Base-by-base conservation (phyloP, 169 alveolate species). In the Perkinsus marinus region DNA sequence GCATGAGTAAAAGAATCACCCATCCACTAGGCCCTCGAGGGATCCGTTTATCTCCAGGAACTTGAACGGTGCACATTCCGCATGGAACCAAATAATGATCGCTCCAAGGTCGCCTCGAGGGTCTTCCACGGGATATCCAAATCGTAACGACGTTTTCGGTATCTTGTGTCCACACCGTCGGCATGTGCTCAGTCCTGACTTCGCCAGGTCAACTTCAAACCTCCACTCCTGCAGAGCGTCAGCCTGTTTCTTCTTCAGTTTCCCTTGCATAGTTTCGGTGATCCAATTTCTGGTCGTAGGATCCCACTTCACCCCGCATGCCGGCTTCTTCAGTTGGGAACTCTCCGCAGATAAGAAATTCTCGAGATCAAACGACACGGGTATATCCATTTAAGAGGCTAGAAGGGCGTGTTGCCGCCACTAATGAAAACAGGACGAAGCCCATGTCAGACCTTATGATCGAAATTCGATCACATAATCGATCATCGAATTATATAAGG, bases 41-140 rank as follows among this genome's bases (percentile, higher is more conserved):
- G 30, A 19, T 2, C 79, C 79, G 22, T 57, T 57, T 57, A 57
- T 57, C 79, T 57, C 79, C 79, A 57, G 93, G 90, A n/a, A 92
- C 90, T 46, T 92, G 92, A 47, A 91, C 89, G 90, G 79, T 26
- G 94, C 93, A 90, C 96, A 94, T n/a, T 90, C 92, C 22, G 93
- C 39, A 39, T 94, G 96, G 3, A 46, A 90, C 95, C 95, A 94
- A 34, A 93, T 57, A 41, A 94, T 91, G 43, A 93, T 93, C 92
- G 91, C 93, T 9, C 96, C 96, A 68, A 89, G 92, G 36, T 91
- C 39, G 5, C 95, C 95, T 38, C 95, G 91, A 5, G 94, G 91
- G 39, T 93, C 95, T 43, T 93, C 93, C n/a, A 93, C 36, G 39
- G 96, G 96, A 39, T 92, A 89, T 37, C 95, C 95, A 90, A 94